A percentile compares a stretch with the other conserved stretches of the same genome.
These are phyloP conservation scores for Isabelozyma rhagii DNA, from an alignment of 805 yeast species.

Conservation along the genomic window DNA sequence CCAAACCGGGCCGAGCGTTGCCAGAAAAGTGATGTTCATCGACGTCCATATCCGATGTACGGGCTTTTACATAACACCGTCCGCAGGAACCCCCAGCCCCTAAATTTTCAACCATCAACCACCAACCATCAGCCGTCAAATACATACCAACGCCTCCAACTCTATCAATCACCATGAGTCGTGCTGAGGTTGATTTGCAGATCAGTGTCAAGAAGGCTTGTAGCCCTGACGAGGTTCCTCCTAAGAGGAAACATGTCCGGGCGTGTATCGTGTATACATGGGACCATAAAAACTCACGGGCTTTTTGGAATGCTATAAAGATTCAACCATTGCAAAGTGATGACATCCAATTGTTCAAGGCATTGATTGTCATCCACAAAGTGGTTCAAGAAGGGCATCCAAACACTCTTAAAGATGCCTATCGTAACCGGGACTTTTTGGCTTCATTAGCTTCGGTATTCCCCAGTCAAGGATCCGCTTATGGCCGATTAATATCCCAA, in stretches of 20 bases:
- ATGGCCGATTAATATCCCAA: conserved; percentile 72
- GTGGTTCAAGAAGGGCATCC: conserved; percentile 98
- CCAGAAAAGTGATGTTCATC: no score
- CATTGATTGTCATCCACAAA: conserved; percentile 81
- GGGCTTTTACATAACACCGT: neutral
- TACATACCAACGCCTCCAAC: neutral
- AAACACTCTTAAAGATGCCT: conserved; percentile 75
- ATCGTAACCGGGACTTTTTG: conserved; percentile 73
- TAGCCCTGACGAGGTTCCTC: conserved; percentile 81
- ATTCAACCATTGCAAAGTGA: conserved; percentile 76
- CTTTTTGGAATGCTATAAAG: conserved; percentile 82
- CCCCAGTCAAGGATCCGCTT: conserved; percentile 44
- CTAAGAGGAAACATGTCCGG: conserved; percentile 93
- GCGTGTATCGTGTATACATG: conserved; percentile 94
- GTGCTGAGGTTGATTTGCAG: conserved; percentile 46
- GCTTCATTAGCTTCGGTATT: conserved; percentile 63
- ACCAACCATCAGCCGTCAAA: neutral
- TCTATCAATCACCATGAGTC: conserved; percentile 28
- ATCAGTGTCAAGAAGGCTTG: conserved; percentile 79
- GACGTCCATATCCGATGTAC: neutral
- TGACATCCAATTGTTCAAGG: conserved; percentile 82
- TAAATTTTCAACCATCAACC: neutral
- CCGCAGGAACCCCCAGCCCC: neutral
- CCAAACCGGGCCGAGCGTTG: no score
- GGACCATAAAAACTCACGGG: conserved; percentile 85